phyloP scores from a whole-genome alignment of 2,329 filamentous ascomycete species.

The Ascochyta pisi region DNA sequence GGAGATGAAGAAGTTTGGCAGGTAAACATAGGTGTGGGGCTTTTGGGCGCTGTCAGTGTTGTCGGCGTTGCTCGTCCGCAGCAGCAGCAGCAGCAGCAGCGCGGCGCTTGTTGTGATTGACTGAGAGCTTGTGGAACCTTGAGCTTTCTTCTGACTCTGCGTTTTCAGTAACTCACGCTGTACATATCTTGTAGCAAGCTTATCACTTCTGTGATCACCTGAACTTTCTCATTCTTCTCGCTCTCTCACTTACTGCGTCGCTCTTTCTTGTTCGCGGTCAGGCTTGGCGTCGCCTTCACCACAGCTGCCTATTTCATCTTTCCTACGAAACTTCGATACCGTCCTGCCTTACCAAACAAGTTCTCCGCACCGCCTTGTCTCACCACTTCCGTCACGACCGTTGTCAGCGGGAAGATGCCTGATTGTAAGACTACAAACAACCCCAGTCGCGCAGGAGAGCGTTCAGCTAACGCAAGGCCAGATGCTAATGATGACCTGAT shows the following conservation, averaged over 20 bases:
- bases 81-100: background rate
- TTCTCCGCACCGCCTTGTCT: background rate
- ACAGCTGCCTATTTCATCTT: background rate
- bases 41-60: background rate
- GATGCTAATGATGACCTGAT: conserved; percentile 21
- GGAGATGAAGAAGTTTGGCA: conserved; percentile 59
- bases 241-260: background rate
- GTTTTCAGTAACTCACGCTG: too few relatives aligned
- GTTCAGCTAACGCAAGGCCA: background rate
- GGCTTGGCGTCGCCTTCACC: conserved; percentile 5
- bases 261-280: background rate
- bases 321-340: background rate
- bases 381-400: background rate
- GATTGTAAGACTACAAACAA: conserved; percentile 4
- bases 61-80: background rate
- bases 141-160: too few relatives aligned
- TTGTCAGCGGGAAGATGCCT: background rate
- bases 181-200: too few relatives aligned
- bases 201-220: too few relatives aligned
- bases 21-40: conserved; percentile 42
- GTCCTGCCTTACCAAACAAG: background rate
- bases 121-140: too few relatives aligned
- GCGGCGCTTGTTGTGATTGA: background rate
- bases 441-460: background rate
- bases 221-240: too few relatives aligned